Evolutionary conservation across 2,329 filamentous ascomycete genomes (phyloP).

Genomic region (Nemania diffusa): DNA sequence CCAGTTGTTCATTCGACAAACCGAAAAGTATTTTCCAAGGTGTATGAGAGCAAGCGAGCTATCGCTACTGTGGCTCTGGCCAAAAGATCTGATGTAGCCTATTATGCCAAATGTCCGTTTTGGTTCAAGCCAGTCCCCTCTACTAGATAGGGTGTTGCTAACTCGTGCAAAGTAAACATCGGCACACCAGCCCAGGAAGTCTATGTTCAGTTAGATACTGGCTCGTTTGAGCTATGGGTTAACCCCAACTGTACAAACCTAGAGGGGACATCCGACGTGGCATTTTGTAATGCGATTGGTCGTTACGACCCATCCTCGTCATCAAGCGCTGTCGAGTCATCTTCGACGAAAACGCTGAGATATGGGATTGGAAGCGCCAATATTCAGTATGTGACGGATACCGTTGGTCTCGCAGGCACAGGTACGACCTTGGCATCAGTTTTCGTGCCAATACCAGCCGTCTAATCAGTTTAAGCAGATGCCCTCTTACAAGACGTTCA

Average conservation of each 20-base stretch:
- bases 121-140: background rate
- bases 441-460: background rate
- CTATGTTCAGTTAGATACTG: constrained; percentile 67
- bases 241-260: constrained; percentile 69
- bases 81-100: constrained; percentile 64
- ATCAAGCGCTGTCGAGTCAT: constrained; percentile 50
- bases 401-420: constrained; percentile 56
- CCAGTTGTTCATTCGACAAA: constrained; percentile 58
- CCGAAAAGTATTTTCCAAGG: constrained; percentile 52
- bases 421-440: constrained; percentile 34
- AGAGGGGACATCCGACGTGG: constrained; percentile 50
- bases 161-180: constrained; percentile 55
- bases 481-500: constrained; percentile 63
- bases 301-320: constrained; percentile 57
- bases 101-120: constrained; percentile 60
- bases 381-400: constrained; percentile 62
- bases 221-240: constrained; percentile 70
- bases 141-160: constrained; percentile 24
- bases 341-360: constrained; percentile 54
- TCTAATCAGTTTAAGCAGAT: constrained; percentile 37
- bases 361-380: constrained; percentile 65
- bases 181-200: constrained; percentile 65
- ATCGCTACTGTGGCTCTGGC: constrained; percentile 57
- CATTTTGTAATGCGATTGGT: constrained; percentile 60
- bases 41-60: constrained; percentile 51